phyloP scores from a whole-genome alignment of 2,329 filamentous ascomycete species.

The Fusarium sp. region DNA sequence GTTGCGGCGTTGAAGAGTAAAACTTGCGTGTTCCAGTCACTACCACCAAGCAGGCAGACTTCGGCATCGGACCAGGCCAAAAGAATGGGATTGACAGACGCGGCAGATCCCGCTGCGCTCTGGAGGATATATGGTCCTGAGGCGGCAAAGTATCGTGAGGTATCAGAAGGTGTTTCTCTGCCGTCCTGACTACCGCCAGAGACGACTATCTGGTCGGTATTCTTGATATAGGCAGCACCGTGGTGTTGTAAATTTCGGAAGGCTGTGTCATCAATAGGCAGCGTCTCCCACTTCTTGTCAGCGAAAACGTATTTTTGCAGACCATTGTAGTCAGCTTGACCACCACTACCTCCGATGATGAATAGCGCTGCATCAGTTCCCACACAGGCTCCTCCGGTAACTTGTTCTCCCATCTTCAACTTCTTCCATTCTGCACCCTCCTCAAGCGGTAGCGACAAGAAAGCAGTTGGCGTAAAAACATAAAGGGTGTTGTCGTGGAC shows the following conservation, averaged over 20 bases:
- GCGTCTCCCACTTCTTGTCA: slow-evolving; percentile 62
- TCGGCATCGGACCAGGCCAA: slow-evolving; percentile 77
- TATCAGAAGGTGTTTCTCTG: slow-evolving; percentile 66
- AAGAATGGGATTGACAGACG: slow-evolving; percentile 73
- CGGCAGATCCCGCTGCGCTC: slow-evolving; percentile 69
- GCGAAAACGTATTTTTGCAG: slow-evolving; percentile 74
- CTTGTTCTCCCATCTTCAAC: slow-evolving; percentile 72
- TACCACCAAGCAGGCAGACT: slow-evolving; percentile 79
- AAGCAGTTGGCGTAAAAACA: slow-evolving; percentile 78
- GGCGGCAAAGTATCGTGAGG: slow-evolving; percentile 79
- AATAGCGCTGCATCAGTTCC: slow-evolving; percentile 77
- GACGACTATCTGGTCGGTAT: slow-evolving; percentile 76
- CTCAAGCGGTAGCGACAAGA: slow-evolving; percentile 77
- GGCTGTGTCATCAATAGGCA: slow-evolving; percentile 48
- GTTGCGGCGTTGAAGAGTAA: slow-evolving; percentile 73
- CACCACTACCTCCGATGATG: slow-evolving; percentile 78
- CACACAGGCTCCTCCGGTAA: slow-evolving; percentile 82
- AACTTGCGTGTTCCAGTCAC: slow-evolving; percentile 67
- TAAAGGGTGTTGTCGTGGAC: slow-evolving; percentile 86
- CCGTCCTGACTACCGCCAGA: slow-evolving; percentile 80
- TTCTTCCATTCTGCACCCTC: slow-evolving; percentile 77
- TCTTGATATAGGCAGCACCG: slow-evolving; percentile 77
- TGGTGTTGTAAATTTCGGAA: slow-evolving; percentile 75
- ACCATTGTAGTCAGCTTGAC: slow-evolving; percentile 70
- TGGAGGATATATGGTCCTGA: slow-evolving; percentile 70